These are phyloP conservation scores for Clavispora santaluciae DNA, from an alignment of 805 yeast genomes.

Conservation along the genomic window DNA sequence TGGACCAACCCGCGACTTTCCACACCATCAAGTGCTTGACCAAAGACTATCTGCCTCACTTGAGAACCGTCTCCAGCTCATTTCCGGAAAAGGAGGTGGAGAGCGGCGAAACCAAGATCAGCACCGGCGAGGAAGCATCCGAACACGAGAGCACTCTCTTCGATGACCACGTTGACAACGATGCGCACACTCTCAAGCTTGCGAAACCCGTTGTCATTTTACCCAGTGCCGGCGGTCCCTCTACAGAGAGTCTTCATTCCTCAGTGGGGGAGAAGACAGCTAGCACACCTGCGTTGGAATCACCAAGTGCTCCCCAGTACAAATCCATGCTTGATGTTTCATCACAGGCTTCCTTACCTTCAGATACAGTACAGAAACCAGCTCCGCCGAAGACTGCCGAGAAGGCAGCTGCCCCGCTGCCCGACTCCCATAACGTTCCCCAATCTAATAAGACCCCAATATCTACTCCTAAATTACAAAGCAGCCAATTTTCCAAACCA, in stretches of 20 bases:
- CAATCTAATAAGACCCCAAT: neutral
- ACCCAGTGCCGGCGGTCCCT: neutral
- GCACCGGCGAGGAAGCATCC: neutral
- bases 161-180: neutral
- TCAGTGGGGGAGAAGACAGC: neutral
- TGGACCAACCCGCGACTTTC: slow-evolving; percentile 22
- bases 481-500: neutral
- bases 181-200: neutral
- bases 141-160: neutral
- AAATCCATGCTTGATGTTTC: neutral
- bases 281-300: neutral
- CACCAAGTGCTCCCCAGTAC: neutral
- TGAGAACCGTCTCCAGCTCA: neutral
- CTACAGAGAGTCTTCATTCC: neutral
- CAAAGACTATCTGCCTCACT: slow-evolving; percentile 6
- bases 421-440: no score
- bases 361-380: no score
- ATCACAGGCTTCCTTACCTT: no score
- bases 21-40: slow-evolving; percentile 16
- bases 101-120: slow-evolving; percentile 2
- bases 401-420: no score
- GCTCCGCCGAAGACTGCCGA: no score
- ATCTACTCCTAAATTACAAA: neutral
- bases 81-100: slow-evolving; percentile 2
- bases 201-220: neutral